phyloP scores from a whole-genome alignment of 2,329 filamentous ascomycete genomes.

The Penicillium oxalicum region DNA sequence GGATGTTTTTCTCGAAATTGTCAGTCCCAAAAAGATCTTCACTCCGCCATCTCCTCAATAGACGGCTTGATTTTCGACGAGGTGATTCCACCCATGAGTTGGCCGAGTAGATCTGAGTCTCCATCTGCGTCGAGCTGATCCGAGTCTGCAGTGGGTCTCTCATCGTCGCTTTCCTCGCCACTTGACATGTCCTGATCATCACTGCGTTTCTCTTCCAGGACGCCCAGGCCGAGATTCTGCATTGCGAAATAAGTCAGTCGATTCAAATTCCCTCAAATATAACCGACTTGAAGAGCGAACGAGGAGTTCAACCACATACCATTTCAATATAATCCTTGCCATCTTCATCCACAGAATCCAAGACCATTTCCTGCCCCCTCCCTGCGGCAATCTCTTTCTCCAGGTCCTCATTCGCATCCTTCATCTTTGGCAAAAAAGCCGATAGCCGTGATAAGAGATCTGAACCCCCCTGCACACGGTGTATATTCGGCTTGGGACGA shows the following conservation, averaged over 20 bases:
- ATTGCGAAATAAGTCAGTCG: conserved; percentile 17
- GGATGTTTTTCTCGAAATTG: background rate
- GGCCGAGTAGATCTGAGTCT: conserved; percentile 30
- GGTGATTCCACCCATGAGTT: conserved; percentile 34
- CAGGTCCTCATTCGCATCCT: conserved; percentile 39
- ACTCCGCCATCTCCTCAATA: conserved; percentile 34
- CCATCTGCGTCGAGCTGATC: conserved; percentile 11
- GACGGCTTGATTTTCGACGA: conserved; percentile 27
- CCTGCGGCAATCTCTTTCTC: conserved; percentile 35
- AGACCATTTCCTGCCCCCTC: conserved; percentile 22
- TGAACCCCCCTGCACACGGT: conserved; percentile 21
- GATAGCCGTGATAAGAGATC: conserved; percentile 35
- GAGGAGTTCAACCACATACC: conserved; percentile 22
- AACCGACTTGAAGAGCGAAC: background rate
- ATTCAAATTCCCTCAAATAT: background rate
- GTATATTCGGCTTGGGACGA: conserved; percentile 32
- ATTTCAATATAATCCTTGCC: conserved; percentile 40
- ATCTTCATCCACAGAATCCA: conserved; percentile 31
- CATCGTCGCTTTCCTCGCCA: conserved; percentile 15
- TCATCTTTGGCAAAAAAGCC: conserved; percentile 39
- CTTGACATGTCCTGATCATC: conserved; percentile 15
- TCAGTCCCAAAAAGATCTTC: background rate
- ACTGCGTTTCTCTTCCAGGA: conserved; percentile 37
- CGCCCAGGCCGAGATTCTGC: conserved; percentile 41
- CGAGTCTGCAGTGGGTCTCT: conserved; percentile 10